These are phyloP conservation scores for Arbutus unedo DNA, from an alignment of 148 eudicot species.

Conservation along the genomic window DNA sequence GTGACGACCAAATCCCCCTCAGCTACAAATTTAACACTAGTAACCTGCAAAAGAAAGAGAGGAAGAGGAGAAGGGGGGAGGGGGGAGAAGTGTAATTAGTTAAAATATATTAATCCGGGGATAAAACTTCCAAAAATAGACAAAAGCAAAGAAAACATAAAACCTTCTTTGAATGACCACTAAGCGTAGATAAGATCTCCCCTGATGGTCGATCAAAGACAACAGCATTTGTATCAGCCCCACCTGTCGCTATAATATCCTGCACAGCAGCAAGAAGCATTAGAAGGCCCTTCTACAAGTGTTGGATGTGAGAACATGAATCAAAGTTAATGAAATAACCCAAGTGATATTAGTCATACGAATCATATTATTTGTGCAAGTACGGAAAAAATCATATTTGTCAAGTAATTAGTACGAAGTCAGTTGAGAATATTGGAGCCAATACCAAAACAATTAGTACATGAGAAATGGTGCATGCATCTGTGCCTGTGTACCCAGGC, in stretches of 20 bases:
- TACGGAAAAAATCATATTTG: neutral
- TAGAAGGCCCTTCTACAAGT: neutral
- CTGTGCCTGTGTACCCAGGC: neutral
- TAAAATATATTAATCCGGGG: neutral
- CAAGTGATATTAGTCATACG: neutral
- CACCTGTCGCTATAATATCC: slow-evolving; percentile 91
- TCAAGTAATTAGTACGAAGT: neutral
- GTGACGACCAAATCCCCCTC: slow-evolving; percentile 71
- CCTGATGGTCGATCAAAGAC: slow-evolving; percentile 78
- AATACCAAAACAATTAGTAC: neutral
- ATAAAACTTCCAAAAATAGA: slow-evolving; percentile 2
- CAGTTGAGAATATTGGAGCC: neutral
- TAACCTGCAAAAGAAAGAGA: slow-evolving; percentile 45
- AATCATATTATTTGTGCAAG: neutral
- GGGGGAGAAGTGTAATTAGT: neutral
- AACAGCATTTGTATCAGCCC: slow-evolving; percentile 78
- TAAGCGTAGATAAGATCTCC: slow-evolving; percentile 79
- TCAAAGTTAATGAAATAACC: neutral
- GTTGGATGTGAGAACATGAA: neutral
- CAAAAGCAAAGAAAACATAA: neutral
- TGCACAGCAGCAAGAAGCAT: slow-evolving; percentile 24
- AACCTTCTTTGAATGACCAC: slow-evolving; percentile 98
- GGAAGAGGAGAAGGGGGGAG: neutral
- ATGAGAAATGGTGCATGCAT: neutral
- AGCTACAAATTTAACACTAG: slow-evolving; percentile 67